Evolutionary conservation across 2,329 filamentous ascomycete genomes (phyloP).

Genomic region (Clonostachys rosea): DNA sequence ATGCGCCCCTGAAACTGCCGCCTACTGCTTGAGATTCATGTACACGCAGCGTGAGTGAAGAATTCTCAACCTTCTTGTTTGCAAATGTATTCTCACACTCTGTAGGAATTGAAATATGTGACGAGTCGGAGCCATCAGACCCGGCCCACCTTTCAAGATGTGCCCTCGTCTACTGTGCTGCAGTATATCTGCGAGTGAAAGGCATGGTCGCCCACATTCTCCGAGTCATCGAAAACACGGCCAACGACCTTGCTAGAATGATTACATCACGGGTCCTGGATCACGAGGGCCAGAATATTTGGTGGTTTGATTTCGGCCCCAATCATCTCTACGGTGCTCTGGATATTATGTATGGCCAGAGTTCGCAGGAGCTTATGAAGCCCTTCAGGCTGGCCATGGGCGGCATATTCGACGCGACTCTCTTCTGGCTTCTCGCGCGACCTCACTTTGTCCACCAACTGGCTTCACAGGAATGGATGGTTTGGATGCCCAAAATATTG

Average conservation of each 20-base stretch:
- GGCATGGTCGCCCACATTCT: constrained; percentile 18
- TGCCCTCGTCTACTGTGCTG: constrained; percentile 21
- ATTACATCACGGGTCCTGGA: constrained; percentile 9
- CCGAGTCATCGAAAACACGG: constrained; percentile 15
- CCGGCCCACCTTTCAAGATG: constrained; percentile 22
- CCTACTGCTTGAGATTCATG: constrained; percentile 24
- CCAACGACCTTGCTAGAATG: constrained; percentile 11
- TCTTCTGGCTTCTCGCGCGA: constrained; percentile 10
- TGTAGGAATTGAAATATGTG: constrained; percentile 18
- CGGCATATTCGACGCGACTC: background rate
- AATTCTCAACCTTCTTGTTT: too few relatives aligned
- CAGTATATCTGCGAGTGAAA: constrained; percentile 18
- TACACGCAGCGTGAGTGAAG: constrained; percentile 23
- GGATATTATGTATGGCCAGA: constrained; percentile 16
- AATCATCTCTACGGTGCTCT: constrained; percentile 18
- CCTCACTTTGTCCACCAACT: constrained; percentile 4
- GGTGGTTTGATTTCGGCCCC: background rate
- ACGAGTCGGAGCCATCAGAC: constrained; percentile 13
- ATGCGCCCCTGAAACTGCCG: constrained; percentile 15
- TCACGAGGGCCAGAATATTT: background rate
- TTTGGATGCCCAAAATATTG: background rate
- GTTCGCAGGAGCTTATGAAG: constrained; percentile 14
- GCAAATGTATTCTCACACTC: background rate
- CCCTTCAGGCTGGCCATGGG: constrained; percentile 23
- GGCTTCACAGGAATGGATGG: background rate